Evolutionary conservation across 169 alveolate species (phyloP).

Genomic region (Plasmodium cynomolgi): DNA sequence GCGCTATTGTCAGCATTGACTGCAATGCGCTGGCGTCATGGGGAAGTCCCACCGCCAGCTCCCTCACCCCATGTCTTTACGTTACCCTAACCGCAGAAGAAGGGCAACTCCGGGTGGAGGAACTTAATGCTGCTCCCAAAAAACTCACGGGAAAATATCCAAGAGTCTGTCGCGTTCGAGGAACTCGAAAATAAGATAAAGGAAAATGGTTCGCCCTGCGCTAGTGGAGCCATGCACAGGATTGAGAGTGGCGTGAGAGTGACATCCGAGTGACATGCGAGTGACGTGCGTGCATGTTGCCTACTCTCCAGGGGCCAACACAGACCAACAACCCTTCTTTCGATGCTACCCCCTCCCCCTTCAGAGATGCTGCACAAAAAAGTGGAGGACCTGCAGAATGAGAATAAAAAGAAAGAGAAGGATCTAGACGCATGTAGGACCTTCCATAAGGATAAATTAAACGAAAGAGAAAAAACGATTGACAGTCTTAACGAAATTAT

Average conservation of each 20-base stretch:
- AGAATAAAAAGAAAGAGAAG: constrained; percentile 8
- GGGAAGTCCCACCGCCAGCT: not conserved
- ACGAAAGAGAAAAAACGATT: constrained; percentile 30
- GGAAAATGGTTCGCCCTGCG: constrained; percentile 41
- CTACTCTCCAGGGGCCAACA: not conserved
- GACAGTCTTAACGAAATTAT: constrained; percentile 28
- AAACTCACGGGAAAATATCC: constrained; percentile 32
- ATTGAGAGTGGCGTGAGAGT: not conserved
- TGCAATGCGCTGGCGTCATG: not conserved
- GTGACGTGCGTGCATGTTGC: not conserved
- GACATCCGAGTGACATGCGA: no score
- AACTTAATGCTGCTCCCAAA: constrained; percentile 62
- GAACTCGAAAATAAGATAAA: constrained; percentile 70
- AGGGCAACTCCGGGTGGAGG: constrained; percentile 54
- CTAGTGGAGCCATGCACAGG: not conserved
- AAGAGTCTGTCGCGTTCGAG: constrained; percentile 57
- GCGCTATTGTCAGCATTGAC: not conserved
- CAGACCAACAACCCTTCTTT: not conserved
- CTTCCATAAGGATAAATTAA: constrained; percentile 27
- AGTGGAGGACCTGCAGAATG: constrained; percentile 37
- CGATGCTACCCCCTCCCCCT: not conserved
- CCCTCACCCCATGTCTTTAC: not conserved
- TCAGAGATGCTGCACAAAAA: constrained; percentile 56
- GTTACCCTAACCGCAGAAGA: constrained; percentile 15
- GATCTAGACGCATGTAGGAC: constrained; percentile 15